Evolutionary conservation across 352 stramenopile species (phyloP), one percentile per base, ranked within the genome.

Genomic region (Hyaloperonospora brassicae): DNA sequence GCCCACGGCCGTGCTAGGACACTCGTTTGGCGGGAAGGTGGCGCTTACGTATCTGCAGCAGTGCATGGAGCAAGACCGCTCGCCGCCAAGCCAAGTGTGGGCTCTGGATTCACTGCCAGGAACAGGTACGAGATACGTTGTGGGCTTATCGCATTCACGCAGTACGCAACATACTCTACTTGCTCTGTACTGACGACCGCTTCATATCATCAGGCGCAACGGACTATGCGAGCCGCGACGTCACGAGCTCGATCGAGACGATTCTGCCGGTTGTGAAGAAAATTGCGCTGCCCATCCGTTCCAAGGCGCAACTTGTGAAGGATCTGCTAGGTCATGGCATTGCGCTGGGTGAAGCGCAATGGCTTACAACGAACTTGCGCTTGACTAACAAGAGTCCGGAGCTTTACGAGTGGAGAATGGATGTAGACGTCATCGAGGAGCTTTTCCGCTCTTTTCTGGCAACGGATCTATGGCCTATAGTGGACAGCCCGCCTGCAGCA

Each of bases 1-100:
- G 48, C 79, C 79, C 9, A 73, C 86, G 40, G 73, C 74, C 6
- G 65, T 89, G 9, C 57, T 87, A 21, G 79, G 81, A 17, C 81
- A 92, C 53, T 92, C 81, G 13, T 92, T 89, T 45, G 79, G 81
- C 21, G 81, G 81, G 39, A 92, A 92, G 49, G 76, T 92, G 51
- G 79, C 81, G 36, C 44, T 92, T 11, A 76, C 62, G 50, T 89
- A 89, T 51, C 50, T 92, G 4, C 64, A 80, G 17, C 62, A 76
- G 30, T 84, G 73, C 42, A 62, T 71, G 42, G 44, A 76, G 24
- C 66, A 83, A 54, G 55, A 52, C 7, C 66, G 70, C 11, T 58
- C 59, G 1, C 60, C 63, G 2, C 81, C 81, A 14, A 59, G 65
- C 7, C 74, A 89, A 47, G 70, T 85, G 1, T 92, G 81, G 81